Conservation (phyloP, 345 rosid genomes). For the Trapa bicornis region DNA sequence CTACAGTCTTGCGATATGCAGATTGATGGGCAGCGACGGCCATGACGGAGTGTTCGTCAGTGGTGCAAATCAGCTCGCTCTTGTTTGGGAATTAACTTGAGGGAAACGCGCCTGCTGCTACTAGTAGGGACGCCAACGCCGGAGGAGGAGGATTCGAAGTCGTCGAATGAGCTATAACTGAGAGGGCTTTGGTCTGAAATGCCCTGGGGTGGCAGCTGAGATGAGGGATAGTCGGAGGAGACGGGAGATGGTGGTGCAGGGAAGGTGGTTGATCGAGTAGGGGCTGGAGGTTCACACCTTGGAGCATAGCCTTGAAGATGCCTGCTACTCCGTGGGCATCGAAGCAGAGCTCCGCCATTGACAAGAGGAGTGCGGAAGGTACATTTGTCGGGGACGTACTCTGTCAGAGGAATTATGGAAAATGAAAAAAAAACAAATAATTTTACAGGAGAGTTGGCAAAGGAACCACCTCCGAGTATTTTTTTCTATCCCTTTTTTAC, state of each 20-base stretch:
- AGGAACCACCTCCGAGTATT: background rate
- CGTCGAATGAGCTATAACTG: background rate
- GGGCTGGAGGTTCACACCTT: constrained; percentile 14
- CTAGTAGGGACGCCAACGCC: background rate
- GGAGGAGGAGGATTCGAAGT: background rate
- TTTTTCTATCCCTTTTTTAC: background rate
- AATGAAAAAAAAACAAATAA: background rate
- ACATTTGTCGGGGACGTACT: background rate
- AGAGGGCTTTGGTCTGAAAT: constrained; percentile 1
- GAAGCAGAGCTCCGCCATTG: constrained; percentile 6
- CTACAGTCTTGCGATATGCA: background rate
- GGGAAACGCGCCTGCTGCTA: background rate
- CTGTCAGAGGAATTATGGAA: background rate
- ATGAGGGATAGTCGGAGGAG: constrained; percentile 1
- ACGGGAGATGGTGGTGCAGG: background rate
- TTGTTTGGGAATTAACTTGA: constrained; percentile 5
- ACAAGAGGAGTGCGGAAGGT: background rate
- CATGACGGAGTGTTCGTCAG: background rate
- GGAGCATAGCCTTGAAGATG: constrained; percentile 8
- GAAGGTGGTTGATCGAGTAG: background rate
- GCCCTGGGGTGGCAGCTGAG: background rate
- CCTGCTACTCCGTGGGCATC: constrained; percentile 3
- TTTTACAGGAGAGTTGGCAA: background rate
- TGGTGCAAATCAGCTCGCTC: constrained; percentile 3
- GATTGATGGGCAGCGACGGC: constrained; percentile 1